These are phyloP conservation scores for Yamadazyma sp. DNA, from an alignment of 805 yeast species.

Conservation along the genomic window DNA sequence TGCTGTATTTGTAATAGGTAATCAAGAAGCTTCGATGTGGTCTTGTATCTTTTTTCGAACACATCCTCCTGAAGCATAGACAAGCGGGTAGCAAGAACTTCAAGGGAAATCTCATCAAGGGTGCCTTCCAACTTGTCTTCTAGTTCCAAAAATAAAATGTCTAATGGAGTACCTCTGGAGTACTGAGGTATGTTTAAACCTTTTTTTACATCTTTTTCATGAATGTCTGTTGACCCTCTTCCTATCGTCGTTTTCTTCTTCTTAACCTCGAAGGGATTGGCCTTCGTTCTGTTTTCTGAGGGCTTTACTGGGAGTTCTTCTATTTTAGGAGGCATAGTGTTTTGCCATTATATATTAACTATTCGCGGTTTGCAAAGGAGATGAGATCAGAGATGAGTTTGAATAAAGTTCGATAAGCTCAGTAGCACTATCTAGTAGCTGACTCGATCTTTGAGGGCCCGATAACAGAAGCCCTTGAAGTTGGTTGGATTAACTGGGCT, in stretches of 20 bases:
- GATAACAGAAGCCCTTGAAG: no score
- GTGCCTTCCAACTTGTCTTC: slow-evolving; percentile 24
- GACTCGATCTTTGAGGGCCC: no score
- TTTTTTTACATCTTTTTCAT: slow-evolving; percentile 24
- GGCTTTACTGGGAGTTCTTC: slow-evolving; percentile 16
- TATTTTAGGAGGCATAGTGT: slow-evolving; percentile 23
- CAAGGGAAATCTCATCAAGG: slow-evolving; percentile 24
- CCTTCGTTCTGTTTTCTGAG: slow-evolving; percentile 11
- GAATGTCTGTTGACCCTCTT: slow-evolving; percentile 32
- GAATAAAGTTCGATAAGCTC: no score
- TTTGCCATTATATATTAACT: slow-evolving; percentile 1
- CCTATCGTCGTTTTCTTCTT: slow-evolving; percentile 27
- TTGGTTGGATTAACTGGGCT: no score
- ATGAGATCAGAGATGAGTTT: background rate
- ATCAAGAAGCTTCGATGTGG: slow-evolving; percentile 34
- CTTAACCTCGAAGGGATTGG: slow-evolving; percentile 33
- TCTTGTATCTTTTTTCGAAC: slow-evolving; percentile 13
- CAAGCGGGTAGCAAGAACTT: slow-evolving; percentile 14
- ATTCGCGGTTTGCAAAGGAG: slow-evolving; percentile 5
- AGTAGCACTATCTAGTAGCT: no score
- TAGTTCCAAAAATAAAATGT: slow-evolving; percentile 31
- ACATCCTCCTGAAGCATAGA: slow-evolving; percentile 1
- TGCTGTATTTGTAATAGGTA: slow-evolving; percentile 41
- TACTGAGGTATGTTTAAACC: slow-evolving; percentile 36
- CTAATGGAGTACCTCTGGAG: slow-evolving; percentile 33